These are phyloP conservation scores for Hamamelis virginiana DNA, from an alignment of 164 flowering plant genomes.

Conservation along the genomic window DNA sequence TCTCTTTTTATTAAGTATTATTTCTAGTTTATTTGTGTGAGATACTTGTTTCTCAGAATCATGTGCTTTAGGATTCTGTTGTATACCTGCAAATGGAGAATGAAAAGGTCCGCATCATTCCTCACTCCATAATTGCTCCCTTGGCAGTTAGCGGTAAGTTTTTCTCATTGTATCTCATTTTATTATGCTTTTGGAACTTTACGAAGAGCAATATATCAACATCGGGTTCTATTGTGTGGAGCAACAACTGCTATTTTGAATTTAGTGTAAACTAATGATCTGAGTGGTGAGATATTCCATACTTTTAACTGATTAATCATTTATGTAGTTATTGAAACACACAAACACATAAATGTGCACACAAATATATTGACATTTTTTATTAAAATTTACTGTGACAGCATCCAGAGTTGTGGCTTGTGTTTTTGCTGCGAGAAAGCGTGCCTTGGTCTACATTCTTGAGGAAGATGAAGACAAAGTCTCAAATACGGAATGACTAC, in stretches of 20 bases:
- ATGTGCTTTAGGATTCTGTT: conserved; percentile 53
- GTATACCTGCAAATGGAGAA: conserved; percentile 54
- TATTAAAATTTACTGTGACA: conserved; percentile 24
- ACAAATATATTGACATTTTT: too few relatives aligned
- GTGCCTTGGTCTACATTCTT: conserved; percentile 86
- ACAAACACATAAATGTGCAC: too few relatives aligned
- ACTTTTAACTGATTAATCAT: not conserved
- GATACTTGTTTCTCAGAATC: conserved; percentile 5
- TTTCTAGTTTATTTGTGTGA: not conserved
- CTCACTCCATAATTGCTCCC: conserved; percentile 69
- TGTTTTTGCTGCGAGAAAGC: conserved; percentile 83
- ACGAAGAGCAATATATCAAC: not conserved
- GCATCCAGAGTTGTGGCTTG: conserved; percentile 96
- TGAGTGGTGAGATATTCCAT: not conserved
- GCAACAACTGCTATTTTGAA: too few relatives aligned
- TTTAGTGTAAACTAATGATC: not conserved
- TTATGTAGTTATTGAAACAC: too few relatives aligned
- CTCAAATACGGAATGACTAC: conserved; percentile 62
- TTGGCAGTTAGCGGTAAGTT: conserved; percentile 88
- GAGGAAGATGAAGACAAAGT: conserved; percentile 94
- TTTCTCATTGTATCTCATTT: not conserved
- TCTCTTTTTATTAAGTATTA: not conserved
- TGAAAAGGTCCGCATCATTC: conserved; percentile 69
- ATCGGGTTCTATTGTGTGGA: too few relatives aligned
- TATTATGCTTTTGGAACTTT: not conserved